Conservation (phyloP, 352 stramenopile species). For the Phytopythium montanum region DNA sequence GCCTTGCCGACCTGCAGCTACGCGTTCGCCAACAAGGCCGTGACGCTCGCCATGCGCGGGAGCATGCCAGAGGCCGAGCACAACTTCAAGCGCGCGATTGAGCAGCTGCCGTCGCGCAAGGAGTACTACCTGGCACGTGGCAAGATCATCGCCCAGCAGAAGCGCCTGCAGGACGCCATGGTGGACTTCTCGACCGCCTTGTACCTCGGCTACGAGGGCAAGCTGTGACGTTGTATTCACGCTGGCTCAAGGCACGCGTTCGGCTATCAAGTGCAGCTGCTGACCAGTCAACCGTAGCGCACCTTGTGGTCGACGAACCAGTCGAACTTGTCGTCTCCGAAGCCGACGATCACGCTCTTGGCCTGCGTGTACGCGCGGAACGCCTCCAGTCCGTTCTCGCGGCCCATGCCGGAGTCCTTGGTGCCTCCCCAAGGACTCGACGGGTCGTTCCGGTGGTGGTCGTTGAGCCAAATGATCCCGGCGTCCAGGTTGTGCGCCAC, state of each 20-base stretch:
- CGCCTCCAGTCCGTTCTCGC: conserved; percentile 82
- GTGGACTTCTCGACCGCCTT: conserved; percentile 76
- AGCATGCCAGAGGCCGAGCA: conserved; percentile 37
- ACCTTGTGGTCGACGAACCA: conserved; percentile 68
- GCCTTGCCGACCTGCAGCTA: conserved; percentile 61
- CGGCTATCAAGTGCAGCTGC: background rate
- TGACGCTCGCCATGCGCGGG: conserved; percentile 35
- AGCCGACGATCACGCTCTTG: conserved; percentile 73
- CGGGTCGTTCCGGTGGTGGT: conserved; percentile 57
- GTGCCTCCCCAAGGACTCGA: conserved; percentile 68
- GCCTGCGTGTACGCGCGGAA: conserved; percentile 70
- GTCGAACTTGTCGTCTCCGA: conserved; percentile 59
- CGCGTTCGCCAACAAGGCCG: conserved; percentile 62
- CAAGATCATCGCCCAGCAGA: conserved; percentile 69
- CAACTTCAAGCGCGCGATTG: conserved; percentile 64
- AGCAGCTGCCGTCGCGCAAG: conserved; percentile 57
- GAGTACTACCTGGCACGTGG: conserved; percentile 66
- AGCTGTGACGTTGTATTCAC: conserved; percentile 36
- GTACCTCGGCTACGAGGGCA: conserved; percentile 65
- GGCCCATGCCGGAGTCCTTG: conserved; percentile 65
- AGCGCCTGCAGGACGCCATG: conserved; percentile 75
- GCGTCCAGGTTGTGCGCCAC: conserved; percentile 81
- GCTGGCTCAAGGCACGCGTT: background rate
- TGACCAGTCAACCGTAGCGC: conserved; percentile 40
- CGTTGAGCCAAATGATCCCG: conserved; percentile 92